A percentile compares a stretch with the other conserved stretches of the same genome.
Conservation (phyloP, 768 basidiomycete species). For the Pleurotus eryngii region DNA sequence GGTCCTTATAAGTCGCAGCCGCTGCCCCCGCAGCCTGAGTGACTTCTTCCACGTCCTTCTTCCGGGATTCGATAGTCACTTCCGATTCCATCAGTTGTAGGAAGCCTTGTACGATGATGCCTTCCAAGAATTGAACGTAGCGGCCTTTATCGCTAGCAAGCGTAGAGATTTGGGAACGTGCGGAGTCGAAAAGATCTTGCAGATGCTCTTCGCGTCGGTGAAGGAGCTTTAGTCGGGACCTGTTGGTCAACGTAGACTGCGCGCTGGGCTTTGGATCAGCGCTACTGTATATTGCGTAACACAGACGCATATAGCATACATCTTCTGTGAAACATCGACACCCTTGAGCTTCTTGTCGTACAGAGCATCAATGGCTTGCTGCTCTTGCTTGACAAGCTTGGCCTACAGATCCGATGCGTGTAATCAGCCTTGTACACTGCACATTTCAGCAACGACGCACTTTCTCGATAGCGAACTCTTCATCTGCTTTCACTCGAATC, state of each 20-base stretch:
- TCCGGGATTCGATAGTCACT: conserved; percentile 64
- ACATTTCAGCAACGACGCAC: conserved; percentile 28
- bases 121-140: conserved; percentile 82
- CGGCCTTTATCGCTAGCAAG: conserved; percentile 63
- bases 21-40: conserved; percentile 67
- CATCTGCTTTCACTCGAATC: conserved; percentile 95
- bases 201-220: conserved; percentile 90
- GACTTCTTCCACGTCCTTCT: conserved; percentile 59
- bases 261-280: conserved; percentile 46
- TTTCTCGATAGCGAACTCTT: conserved; percentile 99
- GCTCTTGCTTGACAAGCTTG: conserved; percentile 95
- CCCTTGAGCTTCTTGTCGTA: conserved; percentile 97
- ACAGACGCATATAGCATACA: conserved; percentile 48
- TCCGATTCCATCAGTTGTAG: conserved; percentile 77
- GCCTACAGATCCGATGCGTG: conserved; percentile 49
- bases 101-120: conserved; percentile 80
- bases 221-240: conserved; percentile 86
- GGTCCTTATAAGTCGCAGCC: conserved; percentile 62
- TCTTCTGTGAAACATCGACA: conserved; percentile 92
- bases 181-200: conserved; percentile 79
- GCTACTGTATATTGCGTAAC: too few species aligned
- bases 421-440: neutral
- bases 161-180: conserved; percentile 59
- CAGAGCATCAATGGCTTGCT: conserved; percentile 88
- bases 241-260: conserved; percentile 95